These are phyloP conservation scores for Monosporascus sp. DNA, from an alignment of 2,329 filamentous ascomycete species.

Conservation along the genomic window DNA sequence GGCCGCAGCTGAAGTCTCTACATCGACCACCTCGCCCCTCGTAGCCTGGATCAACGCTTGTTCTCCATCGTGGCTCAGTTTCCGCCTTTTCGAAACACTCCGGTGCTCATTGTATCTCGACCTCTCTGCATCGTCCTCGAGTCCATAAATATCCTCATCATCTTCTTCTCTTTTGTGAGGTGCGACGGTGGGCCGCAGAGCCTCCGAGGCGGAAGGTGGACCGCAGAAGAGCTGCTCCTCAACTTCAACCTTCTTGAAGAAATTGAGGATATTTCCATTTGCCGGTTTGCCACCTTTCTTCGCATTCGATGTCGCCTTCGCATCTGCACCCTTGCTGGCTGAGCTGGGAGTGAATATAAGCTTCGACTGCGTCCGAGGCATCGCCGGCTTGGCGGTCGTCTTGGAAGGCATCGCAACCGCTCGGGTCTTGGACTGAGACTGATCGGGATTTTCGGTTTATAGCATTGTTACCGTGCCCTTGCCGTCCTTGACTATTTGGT, in stretches of 20 bases:
- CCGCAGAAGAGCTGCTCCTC: constrained; percentile 55
- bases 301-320: constrained; percentile 15
- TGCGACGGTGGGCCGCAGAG: constrained; percentile 24
- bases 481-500: no score
- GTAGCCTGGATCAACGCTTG: neutral
- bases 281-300: constrained; percentile 29
- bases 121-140: constrained; percentile 21
- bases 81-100: constrained; percentile 35
- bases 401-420: constrained; percentile 11
- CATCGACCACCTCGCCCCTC: neutral
- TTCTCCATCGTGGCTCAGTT: constrained; percentile 26
- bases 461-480: neutral
- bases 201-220: constrained; percentile 21
- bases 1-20: neutral
- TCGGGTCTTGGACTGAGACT: neutral
- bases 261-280: constrained; percentile 66
- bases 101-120: constrained; percentile 21
- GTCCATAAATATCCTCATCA: constrained; percentile 30
- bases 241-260: constrained; percentile 66
- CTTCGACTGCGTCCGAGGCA: constrained; percentile 23
- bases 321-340: constrained; percentile 8
- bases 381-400: constrained; percentile 12
- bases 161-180: constrained; percentile 15
- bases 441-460: neutral
- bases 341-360: constrained; percentile 22